A percentile compares a stretch with the other conserved stretches of the same genome.
These are phyloP conservation scores for Edaphochlamys debaryana DNA, from an alignment of 139 green algal genomes.

Conservation along the genomic window DNA sequence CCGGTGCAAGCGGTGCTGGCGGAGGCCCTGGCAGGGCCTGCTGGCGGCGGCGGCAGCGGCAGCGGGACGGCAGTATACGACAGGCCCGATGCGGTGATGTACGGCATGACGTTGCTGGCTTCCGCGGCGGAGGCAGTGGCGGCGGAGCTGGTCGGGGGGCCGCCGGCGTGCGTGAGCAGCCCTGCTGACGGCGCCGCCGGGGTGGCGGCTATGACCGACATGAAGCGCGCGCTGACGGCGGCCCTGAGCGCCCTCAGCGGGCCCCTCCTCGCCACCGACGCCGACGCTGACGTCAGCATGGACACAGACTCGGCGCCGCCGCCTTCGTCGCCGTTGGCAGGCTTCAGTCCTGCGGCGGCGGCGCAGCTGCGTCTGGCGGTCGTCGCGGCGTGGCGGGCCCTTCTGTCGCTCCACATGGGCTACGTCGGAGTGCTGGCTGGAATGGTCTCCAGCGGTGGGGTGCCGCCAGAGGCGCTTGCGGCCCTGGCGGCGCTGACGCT, in stretches of 20 bases:
- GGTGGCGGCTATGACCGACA: constrained; percentile 6
- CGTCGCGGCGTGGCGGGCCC: not conserved
- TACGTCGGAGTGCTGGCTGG: no score
- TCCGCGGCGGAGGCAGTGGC: constrained; percentile 16
- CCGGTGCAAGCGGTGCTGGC: not conserved
- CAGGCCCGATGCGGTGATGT: constrained; percentile 5
- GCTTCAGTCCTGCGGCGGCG: not conserved
- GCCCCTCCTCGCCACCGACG: not conserved
- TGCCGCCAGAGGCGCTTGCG: not conserved
- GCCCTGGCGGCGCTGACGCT: not conserved
- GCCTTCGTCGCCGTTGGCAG: not conserved
- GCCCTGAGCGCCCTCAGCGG: not conserved
- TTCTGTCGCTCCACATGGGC: constrained; percentile 7
- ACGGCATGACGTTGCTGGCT: constrained; percentile 12
- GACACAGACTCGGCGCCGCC: not conserved
- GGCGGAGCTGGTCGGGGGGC: not conserved
- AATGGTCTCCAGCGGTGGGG: no score
- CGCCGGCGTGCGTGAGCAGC: not conserved
- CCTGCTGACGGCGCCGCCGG: not conserved
- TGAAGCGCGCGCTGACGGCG: not conserved
- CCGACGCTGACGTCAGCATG: not conserved
- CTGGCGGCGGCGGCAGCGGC: not conserved
- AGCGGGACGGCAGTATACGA: not conserved
- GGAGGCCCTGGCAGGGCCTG: not conserved
- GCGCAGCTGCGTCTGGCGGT: constrained; percentile 32